A percentile compares a stretch with the other conserved stretches of the same genome.
These are phyloP conservation scores for Stevia rebaudiana DNA, from an alignment of 140 eudicot genomes.

Conservation along the genomic window DNA sequence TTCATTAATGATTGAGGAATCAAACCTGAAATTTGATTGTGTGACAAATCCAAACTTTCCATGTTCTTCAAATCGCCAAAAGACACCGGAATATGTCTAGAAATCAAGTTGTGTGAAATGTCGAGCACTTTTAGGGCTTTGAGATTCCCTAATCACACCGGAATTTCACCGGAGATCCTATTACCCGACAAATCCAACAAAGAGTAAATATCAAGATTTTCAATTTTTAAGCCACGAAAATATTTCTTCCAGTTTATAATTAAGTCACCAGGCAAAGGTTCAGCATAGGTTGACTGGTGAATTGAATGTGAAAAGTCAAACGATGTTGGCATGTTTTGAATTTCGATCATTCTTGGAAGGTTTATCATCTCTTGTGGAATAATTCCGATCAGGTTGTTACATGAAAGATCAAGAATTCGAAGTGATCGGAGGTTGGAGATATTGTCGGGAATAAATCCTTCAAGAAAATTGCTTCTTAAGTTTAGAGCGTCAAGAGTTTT, in stretches of 20 bases:
- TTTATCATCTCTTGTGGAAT: slow-evolving; percentile 34
- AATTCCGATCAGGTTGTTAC: slow-evolving; percentile 31
- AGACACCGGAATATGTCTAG: slow-evolving; percentile 43
- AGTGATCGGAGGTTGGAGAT: slow-evolving; percentile 35
- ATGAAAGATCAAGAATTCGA: slow-evolving; percentile 48
- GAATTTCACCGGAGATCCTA: slow-evolving; percentile 34
- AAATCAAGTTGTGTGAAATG: slow-evolving; percentile 41
- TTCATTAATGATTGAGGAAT: slow-evolving; percentile 44
- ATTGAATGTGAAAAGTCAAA: not conserved
- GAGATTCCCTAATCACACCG: slow-evolving; percentile 40
- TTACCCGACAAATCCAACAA: slow-evolving; percentile 47
- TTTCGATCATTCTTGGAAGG: slow-evolving; percentile 33
- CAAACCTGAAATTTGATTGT: slow-evolving; percentile 35
- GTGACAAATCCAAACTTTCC: slow-evolving; percentile 53
- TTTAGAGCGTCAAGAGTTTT: slow-evolving; percentile 34
- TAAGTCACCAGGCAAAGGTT: slow-evolving; percentile 13
- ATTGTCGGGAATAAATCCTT: slow-evolving; percentile 37
- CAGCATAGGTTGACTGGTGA: not conserved
- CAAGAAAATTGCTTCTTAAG: slow-evolving; percentile 41
- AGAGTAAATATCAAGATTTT: slow-evolving; percentile 29
- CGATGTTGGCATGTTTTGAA: slow-evolving; percentile 8
- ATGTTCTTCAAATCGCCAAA: slow-evolving; percentile 33
- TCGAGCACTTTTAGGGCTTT: slow-evolving; percentile 42
- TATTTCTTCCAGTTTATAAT: slow-evolving; percentile 44
- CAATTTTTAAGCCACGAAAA: slow-evolving; percentile 26